Base-by-base conservation (phyloP, 192 early-diverging fungal genomes). In the Thoreauomyces humboldtii region DNA sequence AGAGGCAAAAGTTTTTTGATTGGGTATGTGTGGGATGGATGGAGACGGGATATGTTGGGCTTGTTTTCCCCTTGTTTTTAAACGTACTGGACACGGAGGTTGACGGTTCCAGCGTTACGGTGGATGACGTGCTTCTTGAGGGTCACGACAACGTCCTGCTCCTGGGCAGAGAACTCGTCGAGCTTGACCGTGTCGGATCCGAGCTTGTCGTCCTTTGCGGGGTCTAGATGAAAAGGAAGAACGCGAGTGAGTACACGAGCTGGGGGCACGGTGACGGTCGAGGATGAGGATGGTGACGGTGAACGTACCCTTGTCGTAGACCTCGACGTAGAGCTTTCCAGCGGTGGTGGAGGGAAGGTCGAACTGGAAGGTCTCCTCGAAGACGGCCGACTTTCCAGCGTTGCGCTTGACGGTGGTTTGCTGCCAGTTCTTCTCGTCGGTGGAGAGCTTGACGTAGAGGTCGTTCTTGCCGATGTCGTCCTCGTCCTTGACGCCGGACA, bases 251-350 rank as follows among this genome's bases (percentile, higher is more conserved):
- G n/a, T n/a, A n/a, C n/a, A n/a, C n/a, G n/a, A n/a, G n/a, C n/a
- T n/a, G n/a, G n/a, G n/a, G n/a, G n/a, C n/a, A n/a, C n/a, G n/a
- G n/a, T n/a, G n/a, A n/a, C n/a, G n/a, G n/a, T n/a, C n/a, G n/a
- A n/a, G n/a, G n/a, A n/a, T n/a, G n/a, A n/a, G n/a, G n/a, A n/a
- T n/a, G n/a, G n/a, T n/a, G n/a, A n/a, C n/a, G n/a, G n/a, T n/a
- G n/a, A n/a, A n/a, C n/a, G n/a, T n/a, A n/a, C n/a, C n/a, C 42
- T 61, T 43, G 59, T 61, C 59, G 31, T 61, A 46, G 28, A 61
- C 59, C 44, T 61, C 59, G 33, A 61, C 44, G 19, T 6, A 2
- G 12, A 46, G 44, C 44, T 2, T 6, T 1, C 7, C 2, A 25
- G 2, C 38, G 59, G 35, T 28, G 4, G 24, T 27, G 2, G 3